Evolutionary conservation across 495 filamentous ascomycete species (phyloP).

Genomic region (Podospora didyma): DNA sequence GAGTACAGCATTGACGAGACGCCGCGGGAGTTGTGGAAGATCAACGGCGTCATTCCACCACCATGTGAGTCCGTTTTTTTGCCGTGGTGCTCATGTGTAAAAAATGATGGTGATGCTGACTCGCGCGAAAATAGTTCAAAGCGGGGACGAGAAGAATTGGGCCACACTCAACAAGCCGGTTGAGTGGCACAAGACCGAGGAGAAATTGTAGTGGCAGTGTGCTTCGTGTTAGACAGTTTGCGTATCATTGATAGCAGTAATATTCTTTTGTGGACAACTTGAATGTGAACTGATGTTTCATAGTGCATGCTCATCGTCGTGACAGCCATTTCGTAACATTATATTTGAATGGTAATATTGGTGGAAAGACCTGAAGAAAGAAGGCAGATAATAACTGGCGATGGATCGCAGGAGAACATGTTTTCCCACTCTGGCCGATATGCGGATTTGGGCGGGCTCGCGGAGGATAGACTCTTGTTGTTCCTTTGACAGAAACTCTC

Average conservation of each 20-base stretch:
- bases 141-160: slow-evolving; percentile 6
- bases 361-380: too few species aligned
- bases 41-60: slow-evolving; percentile 11
- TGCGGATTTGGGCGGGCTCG: too few species aligned
- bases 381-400: too few species aligned
- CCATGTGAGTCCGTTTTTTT: slow-evolving; percentile 4
- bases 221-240: not conserved
- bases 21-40: slow-evolving; percentile 12
- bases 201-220: not conserved
- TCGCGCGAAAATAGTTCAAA: not conserved
- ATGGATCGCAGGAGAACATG: too few species aligned
- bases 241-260: not conserved
- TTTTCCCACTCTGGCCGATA: too few species aligned
- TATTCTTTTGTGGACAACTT: too few species aligned
- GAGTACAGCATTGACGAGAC: slow-evolving; percentile 34
- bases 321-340: too few species aligned
- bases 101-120: not conserved
- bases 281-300: too few species aligned
- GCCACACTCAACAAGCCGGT: not conserved
- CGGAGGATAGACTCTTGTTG: too few species aligned
- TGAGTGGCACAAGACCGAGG: not conserved
- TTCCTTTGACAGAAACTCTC: too few species aligned
- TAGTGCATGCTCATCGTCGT: too few species aligned
- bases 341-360: too few species aligned
- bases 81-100: not conserved